Base-by-base conservation (phyloP, 2,329 filamentous ascomycete genomes). In the Amesomyces nigricolor region DNA sequence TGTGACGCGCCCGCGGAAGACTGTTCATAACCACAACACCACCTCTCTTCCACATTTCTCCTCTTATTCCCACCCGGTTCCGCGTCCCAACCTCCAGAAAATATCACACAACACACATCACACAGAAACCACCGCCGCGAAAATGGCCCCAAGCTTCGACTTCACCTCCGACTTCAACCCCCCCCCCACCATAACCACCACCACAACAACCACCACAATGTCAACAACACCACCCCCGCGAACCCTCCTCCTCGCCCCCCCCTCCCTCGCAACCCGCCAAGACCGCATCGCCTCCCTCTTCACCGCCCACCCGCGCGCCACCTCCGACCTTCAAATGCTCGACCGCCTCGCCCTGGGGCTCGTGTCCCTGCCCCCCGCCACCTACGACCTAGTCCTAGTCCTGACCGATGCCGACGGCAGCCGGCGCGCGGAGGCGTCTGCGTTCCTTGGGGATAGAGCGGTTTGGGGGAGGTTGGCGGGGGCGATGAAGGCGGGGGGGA, bases 251-350 rank as follows among this genome's bases (percentile, higher is more conserved):
- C 85, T 97, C 59, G 91, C 92, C 32, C 92, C 94, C 51, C 91
- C 94, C 11, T 95, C 91, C 22, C 82, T 97, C 65, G 87, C 94
- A 63, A 83, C 89, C 53, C 87, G 95, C 72, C 89, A 91, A 63
- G 86, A 89, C 63, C 84, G 84, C 65, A 79, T 97, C 62, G 81
- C 83, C 61, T 75, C 77, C 62, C 78, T 94, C 59, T 82, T 95
- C 66, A 78, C 83, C 57, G 76, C 83, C 55, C 42, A 61, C 74
- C 85, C 94, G 70, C 86, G 90, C 67, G 75, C 79, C 61, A 77
- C 80, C 45, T 92, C 91, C 59, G 94, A 99, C 68, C 79, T 99
- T 51, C 94, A 97, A 72, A 99, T 99, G 94, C 87, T 99, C 59
- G 94, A 99, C 74, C 89, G 94, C 50, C 81, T 99, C 40, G 84